phyloP scores from a whole-genome alignment of 208 protist species.

The Trypanosoma platydactyli region DNA sequence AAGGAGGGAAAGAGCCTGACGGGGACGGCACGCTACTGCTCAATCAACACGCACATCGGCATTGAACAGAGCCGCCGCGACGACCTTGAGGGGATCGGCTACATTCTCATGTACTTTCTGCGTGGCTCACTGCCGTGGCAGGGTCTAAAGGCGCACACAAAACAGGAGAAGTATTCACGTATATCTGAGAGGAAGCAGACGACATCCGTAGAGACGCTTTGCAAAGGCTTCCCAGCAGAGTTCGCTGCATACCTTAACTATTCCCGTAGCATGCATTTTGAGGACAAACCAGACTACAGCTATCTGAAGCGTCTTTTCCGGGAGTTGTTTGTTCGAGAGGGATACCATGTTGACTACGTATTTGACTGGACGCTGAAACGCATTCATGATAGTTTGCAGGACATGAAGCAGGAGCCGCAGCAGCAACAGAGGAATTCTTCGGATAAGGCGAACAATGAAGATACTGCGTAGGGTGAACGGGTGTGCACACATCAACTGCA shows the following conservation, averaged over 20 bases:
- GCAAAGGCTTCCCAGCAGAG: slow-evolving; percentile 92
- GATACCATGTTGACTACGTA: slow-evolving; percentile 97
- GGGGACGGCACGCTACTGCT: slow-evolving; percentile 99
- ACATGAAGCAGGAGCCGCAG: slow-evolving; percentile 32
- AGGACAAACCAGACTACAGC: slow-evolving; percentile 99
- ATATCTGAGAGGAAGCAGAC: slow-evolving; percentile 98
- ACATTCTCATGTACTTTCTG: slow-evolving; percentile 99
- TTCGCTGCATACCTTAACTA: slow-evolving; percentile 99
- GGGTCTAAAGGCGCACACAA: slow-evolving; percentile 95
- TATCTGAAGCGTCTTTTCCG: slow-evolving; percentile 98
- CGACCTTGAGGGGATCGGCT: slow-evolving; percentile 98
- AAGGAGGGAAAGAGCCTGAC: slow-evolving; percentile 99
- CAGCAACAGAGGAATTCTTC: slow-evolving; percentile 25
- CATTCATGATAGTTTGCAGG: slow-evolving; percentile 47
- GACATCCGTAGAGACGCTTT: slow-evolving; percentile 95
- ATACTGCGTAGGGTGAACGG: not conserved
- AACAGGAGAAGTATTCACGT: slow-evolving; percentile 99
- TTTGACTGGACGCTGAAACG: slow-evolving; percentile 98
- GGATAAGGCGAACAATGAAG: slow-evolving; percentile 24
- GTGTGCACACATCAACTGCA: not conserved
- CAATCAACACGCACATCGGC: slow-evolving; percentile 99
- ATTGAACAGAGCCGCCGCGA: slow-evolving; percentile 97
- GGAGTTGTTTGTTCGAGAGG: slow-evolving; percentile 97
- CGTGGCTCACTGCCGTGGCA: slow-evolving; percentile 99
- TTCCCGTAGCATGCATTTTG: slow-evolving; percentile 95